Evolutionary conservation across 2,329 filamentous ascomycete species (phyloP), one percentile per base, ranked within the genome.

Genomic region (Davidsoniella neocaledoniae): DNA sequence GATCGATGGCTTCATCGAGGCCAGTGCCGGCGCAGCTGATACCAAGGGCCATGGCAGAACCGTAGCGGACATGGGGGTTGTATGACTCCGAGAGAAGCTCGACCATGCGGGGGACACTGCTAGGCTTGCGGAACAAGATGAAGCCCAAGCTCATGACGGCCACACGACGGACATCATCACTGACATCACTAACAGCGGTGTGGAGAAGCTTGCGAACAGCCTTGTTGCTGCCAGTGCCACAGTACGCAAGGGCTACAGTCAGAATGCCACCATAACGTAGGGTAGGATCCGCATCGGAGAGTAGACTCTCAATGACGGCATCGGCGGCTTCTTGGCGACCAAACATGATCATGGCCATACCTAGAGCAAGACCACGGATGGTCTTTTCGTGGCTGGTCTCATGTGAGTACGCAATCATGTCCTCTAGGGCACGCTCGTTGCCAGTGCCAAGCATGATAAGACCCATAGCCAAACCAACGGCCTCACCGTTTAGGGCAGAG

Each of bases 301-400:
- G 74, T 2, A 98, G 79, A 44, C 86, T 87, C 61, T 94, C 90
- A 56, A 98, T 93, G 58, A 96, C 76, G 60, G 91, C 84, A 64
- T 98, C 91, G 10, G 91, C 91, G 55, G 83, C 83, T 65, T 98
- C 91, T 66, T 96, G 88, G 53, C 87, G 83, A 44, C 83, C 87
- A 59, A 91, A 98, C 90, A 96, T 96, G 69, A 98, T 94, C 53
- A 98, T 72, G 9, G 91, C 87, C 86, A 98, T 96, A 53, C 91
- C 91, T 57, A 98, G 77, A 29, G 91, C 90, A 53, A 95, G 77
- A 62, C 91, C 91, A 46, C 91, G 86, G 21, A 98, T 87, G 60
- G 94, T 96, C 75, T 98, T 98, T 71, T 98, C 91, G 67, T 98
- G 91, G 54, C 93, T 90, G 1, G 91, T 98, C 57, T 98, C 91